phyloP scores from a whole-genome alignment of 2,329 filamentous ascomycete species.

The Exophiala phaeomuriformis region DNA sequence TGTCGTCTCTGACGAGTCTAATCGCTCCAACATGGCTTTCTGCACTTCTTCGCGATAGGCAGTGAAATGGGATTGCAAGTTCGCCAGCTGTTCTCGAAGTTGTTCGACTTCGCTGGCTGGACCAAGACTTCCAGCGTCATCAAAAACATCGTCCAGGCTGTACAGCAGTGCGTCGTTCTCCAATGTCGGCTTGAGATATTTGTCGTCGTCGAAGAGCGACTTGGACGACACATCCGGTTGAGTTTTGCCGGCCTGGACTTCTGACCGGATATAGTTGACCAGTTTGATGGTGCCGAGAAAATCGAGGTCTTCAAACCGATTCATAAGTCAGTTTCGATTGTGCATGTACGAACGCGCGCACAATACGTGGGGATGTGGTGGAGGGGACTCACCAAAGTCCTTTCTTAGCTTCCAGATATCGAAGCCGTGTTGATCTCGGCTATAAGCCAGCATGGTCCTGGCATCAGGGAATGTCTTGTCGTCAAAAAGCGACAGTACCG shows the following conservation, averaged over 20 bases:
- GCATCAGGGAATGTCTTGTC: slow-evolving; percentile 59
- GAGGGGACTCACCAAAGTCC: slow-evolving; percentile 37
- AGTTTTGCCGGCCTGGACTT: slow-evolving; percentile 41
- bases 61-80: slow-evolving; percentile 54
- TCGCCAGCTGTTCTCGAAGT: slow-evolving; percentile 56
- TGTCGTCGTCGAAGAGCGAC: slow-evolving; percentile 64
- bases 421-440: slow-evolving; percentile 58
- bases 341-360: not conserved
- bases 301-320: slow-evolving; percentile 47
- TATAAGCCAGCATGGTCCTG: slow-evolving; percentile 59
- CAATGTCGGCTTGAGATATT: slow-evolving; percentile 73
- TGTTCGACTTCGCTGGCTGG: slow-evolving; percentile 47
- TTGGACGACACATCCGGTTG: slow-evolving; percentile 53
- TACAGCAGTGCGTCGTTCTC: slow-evolving; percentile 87
- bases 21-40: slow-evolving; percentile 58
- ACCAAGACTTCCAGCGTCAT: slow-evolving; percentile 32
- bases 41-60: slow-evolving; percentile 60
- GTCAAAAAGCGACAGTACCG: slow-evolving; percentile 62
- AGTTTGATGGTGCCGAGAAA: slow-evolving; percentile 68
- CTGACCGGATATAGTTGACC: slow-evolving; percentile 58
- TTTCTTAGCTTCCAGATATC: slow-evolving; percentile 58
- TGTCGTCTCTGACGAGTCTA: slow-evolving; percentile 41
- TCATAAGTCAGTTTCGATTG: not conserved
- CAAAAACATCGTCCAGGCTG: slow-evolving; percentile 68
- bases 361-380: slow-evolving; percentile 15